Evolutionary conservation across 179 eudicot genomes (phyloP).

Genomic region (Beta macrorhiza): DNA sequence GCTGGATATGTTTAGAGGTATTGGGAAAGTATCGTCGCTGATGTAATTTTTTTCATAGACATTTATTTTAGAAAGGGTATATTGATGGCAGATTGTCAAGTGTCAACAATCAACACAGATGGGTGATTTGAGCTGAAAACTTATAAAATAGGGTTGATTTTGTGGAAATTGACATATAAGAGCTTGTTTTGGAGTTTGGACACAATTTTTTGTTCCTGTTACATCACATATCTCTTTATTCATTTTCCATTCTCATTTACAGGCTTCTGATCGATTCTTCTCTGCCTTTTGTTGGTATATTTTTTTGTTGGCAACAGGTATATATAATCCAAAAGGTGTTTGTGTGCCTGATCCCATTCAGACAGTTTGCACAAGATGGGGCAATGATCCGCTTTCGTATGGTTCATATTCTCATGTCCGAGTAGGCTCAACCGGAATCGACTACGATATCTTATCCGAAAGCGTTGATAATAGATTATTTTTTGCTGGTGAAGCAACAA

Average conservation of each 20-base stretch:
- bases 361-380: conserved; percentile 87
- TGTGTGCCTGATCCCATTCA: conserved; percentile 82
- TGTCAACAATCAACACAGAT: not conserved
- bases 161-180: not conserved
- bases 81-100: not conserved
- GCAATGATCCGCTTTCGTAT: conserved; percentile 73
- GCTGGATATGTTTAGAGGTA: not conserved
- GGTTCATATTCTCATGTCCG: conserved; percentile 93
- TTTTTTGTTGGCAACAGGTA: conserved; percentile 45
- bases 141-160: not conserved
- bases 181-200: too few relatives aligned
- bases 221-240: not conserved
- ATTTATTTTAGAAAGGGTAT: too few relatives aligned
- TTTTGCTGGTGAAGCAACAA: conserved; percentile 95
- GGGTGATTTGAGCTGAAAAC: not conserved
- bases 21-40: not conserved
- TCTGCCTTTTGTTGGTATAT: conserved; percentile 17
- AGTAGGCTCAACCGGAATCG: conserved; percentile 72
- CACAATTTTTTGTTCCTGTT: not conserved
- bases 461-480: conserved; percentile 61
- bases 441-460: conserved; percentile 85
- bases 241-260: not conserved
- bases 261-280: conserved; percentile 4
- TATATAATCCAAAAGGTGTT: conserved; percentile 78
- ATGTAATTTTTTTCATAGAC: too few relatives aligned